Percentiles rank a stretch among this genome's conserved stretches.
phyloP scores from a whole-genome alignment of 169 alveolate genomes.

The Plasmodium vinckei region DNA sequence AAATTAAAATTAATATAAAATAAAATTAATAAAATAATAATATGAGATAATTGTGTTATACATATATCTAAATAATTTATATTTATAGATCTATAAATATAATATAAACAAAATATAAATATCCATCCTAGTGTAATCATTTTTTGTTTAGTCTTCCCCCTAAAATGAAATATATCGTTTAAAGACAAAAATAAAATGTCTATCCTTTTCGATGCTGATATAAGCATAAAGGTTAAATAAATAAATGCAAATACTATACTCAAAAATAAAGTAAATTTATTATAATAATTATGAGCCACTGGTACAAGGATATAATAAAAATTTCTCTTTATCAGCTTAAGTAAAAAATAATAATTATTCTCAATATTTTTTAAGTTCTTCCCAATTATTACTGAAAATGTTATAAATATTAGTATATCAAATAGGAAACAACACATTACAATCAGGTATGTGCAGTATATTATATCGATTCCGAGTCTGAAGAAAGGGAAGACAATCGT shows the following conservation, averaged over 20 bases:
- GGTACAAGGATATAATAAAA: constrained; percentile 32
- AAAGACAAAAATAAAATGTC: constrained; percentile 53
- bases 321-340: constrained; percentile 35
- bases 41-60: constrained; percentile 18
- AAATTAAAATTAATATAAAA: constrained; percentile 57
- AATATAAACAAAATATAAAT: constrained; percentile 24
- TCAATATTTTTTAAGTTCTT: constrained; percentile 33
- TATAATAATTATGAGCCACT: constrained; percentile 27
- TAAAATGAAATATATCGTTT: constrained; percentile 20
- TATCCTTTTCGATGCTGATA: constrained; percentile 57
- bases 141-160: background rate
- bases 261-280: constrained; percentile 29
- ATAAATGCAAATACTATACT: constrained; percentile 24
- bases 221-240: constrained; percentile 22
- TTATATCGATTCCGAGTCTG: constrained; percentile 37
- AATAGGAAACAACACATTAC: constrained; percentile 23
- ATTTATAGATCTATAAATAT: constrained; percentile 22
- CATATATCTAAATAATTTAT: constrained; percentile 13
- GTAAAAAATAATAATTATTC: constrained; percentile 19
- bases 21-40: constrained; percentile 30
- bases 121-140: constrained; percentile 16
- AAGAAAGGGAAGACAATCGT: background rate
- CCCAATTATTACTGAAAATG: constrained; percentile 48
- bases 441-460: constrained; percentile 24
- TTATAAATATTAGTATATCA: constrained; percentile 30